Evolutionary conservation across 257 asterid species (phyloP).

Genomic region (Solanum dulcamara): DNA sequence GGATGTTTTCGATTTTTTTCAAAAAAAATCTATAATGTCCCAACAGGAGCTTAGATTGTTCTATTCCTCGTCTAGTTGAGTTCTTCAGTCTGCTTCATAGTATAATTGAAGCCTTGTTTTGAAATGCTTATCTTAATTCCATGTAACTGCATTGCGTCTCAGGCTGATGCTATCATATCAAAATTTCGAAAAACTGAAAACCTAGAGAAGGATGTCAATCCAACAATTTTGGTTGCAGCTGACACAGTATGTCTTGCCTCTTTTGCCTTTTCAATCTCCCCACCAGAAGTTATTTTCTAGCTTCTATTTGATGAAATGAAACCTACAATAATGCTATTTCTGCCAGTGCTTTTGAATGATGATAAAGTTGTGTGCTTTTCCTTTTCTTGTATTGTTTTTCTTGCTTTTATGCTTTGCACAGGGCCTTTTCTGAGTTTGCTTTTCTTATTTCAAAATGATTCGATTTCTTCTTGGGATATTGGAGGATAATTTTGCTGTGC

Average conservation of each 20-base stretch:
- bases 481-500: not conserved
- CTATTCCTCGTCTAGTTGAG: not conserved
- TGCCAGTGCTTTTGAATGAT: not conserved
- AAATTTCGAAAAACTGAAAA: constrained; percentile 29
- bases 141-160: constrained; percentile 19
- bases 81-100: not conserved
- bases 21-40: not conserved
- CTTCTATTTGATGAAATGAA: not conserved
- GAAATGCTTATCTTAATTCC: constrained; percentile 6
- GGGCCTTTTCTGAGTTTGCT: not conserved
- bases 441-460: not conserved
- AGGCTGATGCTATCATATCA: constrained; percentile 77
- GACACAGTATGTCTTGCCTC: constrained; percentile 67
- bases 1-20: not conserved
- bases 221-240: constrained; percentile 57
- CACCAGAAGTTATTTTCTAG: not conserved
- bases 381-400: not conserved
- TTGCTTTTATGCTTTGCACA: not conserved
- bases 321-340: not conserved
- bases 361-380: not conserved
- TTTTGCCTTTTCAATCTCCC: not conserved
- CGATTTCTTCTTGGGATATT: not conserved
- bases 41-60: not conserved
- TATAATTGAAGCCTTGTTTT: not conserved
- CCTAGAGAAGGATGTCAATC: constrained; percentile 40